Base-by-base conservation (phyloP, 1,139 yeast species). In the Taphrina confusa region DNA sequence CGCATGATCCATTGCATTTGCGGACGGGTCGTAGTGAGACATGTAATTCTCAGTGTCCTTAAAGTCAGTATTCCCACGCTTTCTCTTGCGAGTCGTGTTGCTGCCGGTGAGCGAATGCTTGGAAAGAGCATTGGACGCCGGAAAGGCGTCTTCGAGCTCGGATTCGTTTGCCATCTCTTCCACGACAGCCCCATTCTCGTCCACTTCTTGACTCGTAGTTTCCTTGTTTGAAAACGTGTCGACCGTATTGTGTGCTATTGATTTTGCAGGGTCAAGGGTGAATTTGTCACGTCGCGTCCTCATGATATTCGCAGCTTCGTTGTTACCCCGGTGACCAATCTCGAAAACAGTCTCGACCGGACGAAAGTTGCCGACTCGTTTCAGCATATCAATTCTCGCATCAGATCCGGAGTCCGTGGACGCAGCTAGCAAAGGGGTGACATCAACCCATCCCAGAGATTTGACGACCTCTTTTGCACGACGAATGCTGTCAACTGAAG, bases 331-430 rank as follows among this genome's bases (percentile, higher is more conserved):
- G 49, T 74, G 70, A 73, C 66, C 63, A 16, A 89, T 85, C 72
- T 94, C 99, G 72, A 94, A 94, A 6, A 94, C 97, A 0, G 98
- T 94, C 70, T 92, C 97, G 69, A 87, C 85, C 51, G 81, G 76
- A 57, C 78, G 72, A 68, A 96, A 78, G 66, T 87, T 80, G 60
- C 81, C 81, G 63, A 94, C 76, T 67, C 83, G 82, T 11, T 82
- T 85, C 66, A 94, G 78, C 68, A 92, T 84, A 18, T 75, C 80
- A 49, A 87, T 80, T 70, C 90, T 87, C 66, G 86, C 95, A 63
- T 90, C 97, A 60, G 79, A 59, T 1, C 65, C 65, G 5, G 69
- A 66, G 39, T 67, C 66, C 20, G 66, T 68, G 12, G 45, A 25
- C 8, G 44, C 23, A 12, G 59, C 56, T 12, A 56, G 49, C 60